A percentile compares a stretch with the other conserved stretches of the same genome.
Conservation (phyloP, 1,284 basidiomycete species). For the Ustilago curta region DNA sequence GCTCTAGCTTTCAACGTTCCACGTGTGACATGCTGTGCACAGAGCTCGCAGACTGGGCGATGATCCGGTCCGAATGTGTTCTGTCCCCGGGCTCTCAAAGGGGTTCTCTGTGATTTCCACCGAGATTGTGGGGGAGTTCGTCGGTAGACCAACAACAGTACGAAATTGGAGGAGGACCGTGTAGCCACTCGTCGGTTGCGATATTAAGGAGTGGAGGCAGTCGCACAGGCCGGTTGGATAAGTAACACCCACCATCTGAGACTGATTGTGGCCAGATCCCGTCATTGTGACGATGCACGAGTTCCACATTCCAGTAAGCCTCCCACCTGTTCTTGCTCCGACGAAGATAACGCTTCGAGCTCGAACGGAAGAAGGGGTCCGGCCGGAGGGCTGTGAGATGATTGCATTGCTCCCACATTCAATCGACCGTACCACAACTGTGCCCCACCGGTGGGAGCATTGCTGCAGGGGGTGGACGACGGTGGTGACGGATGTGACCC, state of each 20-base stretch:
- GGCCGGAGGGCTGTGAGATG: too few relatives aligned
- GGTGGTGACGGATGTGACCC: neutral
- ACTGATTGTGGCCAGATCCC: neutral
- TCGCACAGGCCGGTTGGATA: neutral
- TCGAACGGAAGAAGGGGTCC: too few relatives aligned
- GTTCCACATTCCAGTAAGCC: neutral
- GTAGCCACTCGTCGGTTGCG: neutral
- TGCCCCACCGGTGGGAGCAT: neutral
- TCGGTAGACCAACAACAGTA: too few relatives aligned
- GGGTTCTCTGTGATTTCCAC: neutral
- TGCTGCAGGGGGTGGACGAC: neutral
- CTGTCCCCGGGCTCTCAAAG: neutral
- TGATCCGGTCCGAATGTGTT: neutral
- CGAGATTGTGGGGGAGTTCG: neutral
- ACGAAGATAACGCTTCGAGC: too few relatives aligned
- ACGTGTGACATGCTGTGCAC: conserved; percentile 1
- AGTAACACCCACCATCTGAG: neutral
- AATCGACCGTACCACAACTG: too few relatives aligned
- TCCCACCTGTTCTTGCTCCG: too few relatives aligned
- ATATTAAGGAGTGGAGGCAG: neutral
- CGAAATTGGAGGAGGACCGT: neutral
- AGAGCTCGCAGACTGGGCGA: neutral
- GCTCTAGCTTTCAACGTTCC: too few relatives aligned
- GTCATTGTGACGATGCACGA: neutral
- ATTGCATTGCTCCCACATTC: too few relatives aligned